phyloP scores from a whole-genome alignment of 2,329 filamentous ascomycete genomes.

The Cryphonectria parasitica region DNA sequence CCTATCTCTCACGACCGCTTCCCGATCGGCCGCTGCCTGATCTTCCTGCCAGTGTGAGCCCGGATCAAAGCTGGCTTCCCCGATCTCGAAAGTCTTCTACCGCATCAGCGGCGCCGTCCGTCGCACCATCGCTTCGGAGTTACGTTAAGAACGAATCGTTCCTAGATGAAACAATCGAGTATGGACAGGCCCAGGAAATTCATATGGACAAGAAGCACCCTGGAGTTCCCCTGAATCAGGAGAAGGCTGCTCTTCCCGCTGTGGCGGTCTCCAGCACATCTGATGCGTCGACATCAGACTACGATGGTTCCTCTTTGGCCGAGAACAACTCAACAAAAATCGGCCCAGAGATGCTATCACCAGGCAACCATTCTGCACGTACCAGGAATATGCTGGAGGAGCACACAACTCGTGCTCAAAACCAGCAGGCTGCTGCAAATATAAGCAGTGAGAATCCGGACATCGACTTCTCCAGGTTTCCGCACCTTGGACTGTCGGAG shows the following conservation, averaged over 20 bases:
- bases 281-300: conserved; percentile 21
- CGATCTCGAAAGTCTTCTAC: conserved; percentile 29
- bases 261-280: background rate
- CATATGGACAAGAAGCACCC: conserved; percentile 14
- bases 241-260: background rate
- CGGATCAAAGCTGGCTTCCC: conserved; percentile 18
- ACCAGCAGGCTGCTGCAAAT: background rate
- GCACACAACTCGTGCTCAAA: background rate
- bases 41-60: conserved; percentile 3
- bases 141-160: conserved; percentile 25
- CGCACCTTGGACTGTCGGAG: conserved; percentile 24
- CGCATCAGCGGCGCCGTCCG: conserved; percentile 24
- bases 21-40: conserved; percentile 36
- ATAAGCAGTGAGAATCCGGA: background rate
- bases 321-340: conserved; percentile 1
- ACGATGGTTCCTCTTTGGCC: conserved; percentile 6
- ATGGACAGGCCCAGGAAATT: conserved; percentile 25
- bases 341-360: background rate
- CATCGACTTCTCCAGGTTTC: conserved; percentile 24
- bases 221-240: conserved; percentile 7
- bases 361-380: conserved; percentile 4
- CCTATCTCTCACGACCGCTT: conserved; percentile 36
- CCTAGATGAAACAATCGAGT: conserved; percentile 25
- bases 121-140: conserved; percentile 27
- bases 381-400: conserved; percentile 4